Conservation (phyloP, 1,139 yeast genomes). For the Hyphopichia khmerensis region DNA sequence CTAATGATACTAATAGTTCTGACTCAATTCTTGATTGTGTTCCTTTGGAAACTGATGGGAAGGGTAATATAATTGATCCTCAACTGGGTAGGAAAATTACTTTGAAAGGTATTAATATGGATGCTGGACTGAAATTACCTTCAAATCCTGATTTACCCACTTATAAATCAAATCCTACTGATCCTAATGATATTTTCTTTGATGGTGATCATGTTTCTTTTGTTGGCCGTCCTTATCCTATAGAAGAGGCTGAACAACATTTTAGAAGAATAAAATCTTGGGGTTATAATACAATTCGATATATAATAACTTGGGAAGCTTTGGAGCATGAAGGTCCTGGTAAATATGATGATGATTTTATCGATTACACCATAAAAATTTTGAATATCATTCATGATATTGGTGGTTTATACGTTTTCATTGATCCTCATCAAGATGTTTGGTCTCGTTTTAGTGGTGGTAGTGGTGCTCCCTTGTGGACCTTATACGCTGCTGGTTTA, state of each 20-base stretch:
- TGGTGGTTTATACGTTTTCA: slow-evolving; percentile 77
- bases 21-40: slow-evolving; percentile 26
- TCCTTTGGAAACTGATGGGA: slow-evolving; percentile 30
- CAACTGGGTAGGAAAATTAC: slow-evolving; percentile 54
- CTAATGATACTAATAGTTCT: slow-evolving; percentile 10
- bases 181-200: slow-evolving; percentile 49
- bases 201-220: slow-evolving; percentile 75
- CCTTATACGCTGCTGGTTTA: slow-evolving; percentile 89
- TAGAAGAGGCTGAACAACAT: slow-evolving; percentile 71
- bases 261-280: slow-evolving; percentile 68
- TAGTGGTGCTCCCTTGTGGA: slow-evolving; percentile 95
- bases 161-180: slow-evolving; percentile 45
- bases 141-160: slow-evolving; percentile 54
- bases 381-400: slow-evolving; percentile 55
- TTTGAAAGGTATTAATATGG: slow-evolving; percentile 81
- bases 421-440: slow-evolving; percentile 93
- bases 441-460: slow-evolving; percentile 96
- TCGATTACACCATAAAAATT: slow-evolving; percentile 66
- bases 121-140: slow-evolving; percentile 76
- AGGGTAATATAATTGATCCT: slow-evolving; percentile 62
- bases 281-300: slow-evolving; percentile 81
- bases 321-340: slow-evolving; percentile 89
- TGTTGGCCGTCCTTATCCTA: slow-evolving; percentile 77
- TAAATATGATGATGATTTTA: slow-evolving; percentile 71
- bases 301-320: slow-evolving; percentile 89